Evolutionary conservation across 2,329 filamentous ascomycete species (phyloP).

Genomic region (Waltergamsia citrina): DNA sequence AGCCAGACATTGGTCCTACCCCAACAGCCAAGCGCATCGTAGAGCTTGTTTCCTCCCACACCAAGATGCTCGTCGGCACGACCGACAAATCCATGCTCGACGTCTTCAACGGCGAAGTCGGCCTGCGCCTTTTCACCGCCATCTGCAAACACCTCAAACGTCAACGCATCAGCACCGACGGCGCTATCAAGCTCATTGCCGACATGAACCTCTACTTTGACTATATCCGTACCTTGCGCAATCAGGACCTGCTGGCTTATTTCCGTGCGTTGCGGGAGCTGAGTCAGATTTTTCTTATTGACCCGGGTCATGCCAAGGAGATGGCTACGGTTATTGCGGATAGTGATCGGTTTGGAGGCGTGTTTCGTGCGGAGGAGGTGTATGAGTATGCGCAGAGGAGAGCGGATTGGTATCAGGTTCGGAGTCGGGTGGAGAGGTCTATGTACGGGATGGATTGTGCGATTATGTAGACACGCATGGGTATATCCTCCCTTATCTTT

Average conservation of each 20-base stretch:
- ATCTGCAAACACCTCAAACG: slow-evolving; percentile 97
- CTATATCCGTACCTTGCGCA: slow-evolving; percentile 73
- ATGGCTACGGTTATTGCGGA: slow-evolving; percentile 94
- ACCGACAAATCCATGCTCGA: slow-evolving; percentile 98
- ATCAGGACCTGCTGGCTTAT: slow-evolving; percentile 77
- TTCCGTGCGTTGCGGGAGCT: slow-evolving; percentile 88
- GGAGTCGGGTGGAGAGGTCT: slow-evolving; percentile 80
- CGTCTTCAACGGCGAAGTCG: slow-evolving; percentile 97
- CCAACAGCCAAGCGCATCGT: slow-evolving; percentile 72
- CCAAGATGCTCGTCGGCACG: slow-evolving; percentile 83
- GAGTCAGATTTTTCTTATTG: slow-evolving; percentile 91
- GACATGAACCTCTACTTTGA: slow-evolving; percentile 93
- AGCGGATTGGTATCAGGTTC: slow-evolving; percentile 91
- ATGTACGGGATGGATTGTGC: slow-evolving; percentile 93
- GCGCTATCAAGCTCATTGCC: slow-evolving; percentile 85
- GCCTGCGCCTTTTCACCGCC: slow-evolving; percentile 80
- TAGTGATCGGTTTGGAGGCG: slow-evolving; percentile 76
- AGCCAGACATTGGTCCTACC: slow-evolving; percentile 55
- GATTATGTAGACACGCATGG: slow-evolving; percentile 61
- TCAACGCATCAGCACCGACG: slow-evolving; percentile 82
- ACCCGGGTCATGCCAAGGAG: slow-evolving; percentile 76
- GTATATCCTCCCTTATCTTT: too few relatives aligned
- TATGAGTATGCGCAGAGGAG: slow-evolving; percentile 93
- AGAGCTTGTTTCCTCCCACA: slow-evolving; percentile 79
- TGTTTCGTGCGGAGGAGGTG: slow-evolving; percentile 92